Conservation (phyloP, 306 rosid species). For the Pterocarpus santalinus region DNA sequence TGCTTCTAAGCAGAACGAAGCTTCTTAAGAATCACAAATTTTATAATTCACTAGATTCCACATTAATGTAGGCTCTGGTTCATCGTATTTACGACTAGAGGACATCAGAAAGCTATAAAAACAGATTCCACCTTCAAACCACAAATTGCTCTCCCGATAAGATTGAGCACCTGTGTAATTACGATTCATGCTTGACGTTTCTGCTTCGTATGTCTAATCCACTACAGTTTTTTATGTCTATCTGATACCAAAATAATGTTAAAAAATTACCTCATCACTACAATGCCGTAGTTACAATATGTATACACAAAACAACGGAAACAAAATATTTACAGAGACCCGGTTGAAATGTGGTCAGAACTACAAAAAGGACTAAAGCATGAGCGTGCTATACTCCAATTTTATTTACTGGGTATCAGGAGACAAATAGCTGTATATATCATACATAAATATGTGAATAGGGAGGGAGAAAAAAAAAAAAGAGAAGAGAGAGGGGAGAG, state of each 20-base stretch:
- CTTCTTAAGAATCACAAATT: background rate
- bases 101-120: no score
- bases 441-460: conserved; percentile 13
- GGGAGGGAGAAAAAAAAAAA: no score
- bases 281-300: background rate
- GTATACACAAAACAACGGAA: background rate
- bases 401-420: background rate
- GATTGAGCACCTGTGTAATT: background rate
- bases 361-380: conserved; percentile 27
- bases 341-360: conserved; percentile 1
- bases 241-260: conserved; percentile 1
- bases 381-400: background rate
- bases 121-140: no score
- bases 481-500: no score
- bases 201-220: background rate
- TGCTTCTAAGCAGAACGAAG: background rate
- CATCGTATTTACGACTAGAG: no score
- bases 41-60: background rate
- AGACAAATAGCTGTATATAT: conserved; percentile 43
- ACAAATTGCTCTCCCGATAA: background rate
- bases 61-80: background rate
- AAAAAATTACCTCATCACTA: background rate
- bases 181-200: background rate
- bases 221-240: background rate
- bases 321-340: conserved; percentile 38